These are phyloP conservation scores for Carex arenaria DNA, from an alignment of 202 grass and related monocot species.

Conservation along the genomic window DNA sequence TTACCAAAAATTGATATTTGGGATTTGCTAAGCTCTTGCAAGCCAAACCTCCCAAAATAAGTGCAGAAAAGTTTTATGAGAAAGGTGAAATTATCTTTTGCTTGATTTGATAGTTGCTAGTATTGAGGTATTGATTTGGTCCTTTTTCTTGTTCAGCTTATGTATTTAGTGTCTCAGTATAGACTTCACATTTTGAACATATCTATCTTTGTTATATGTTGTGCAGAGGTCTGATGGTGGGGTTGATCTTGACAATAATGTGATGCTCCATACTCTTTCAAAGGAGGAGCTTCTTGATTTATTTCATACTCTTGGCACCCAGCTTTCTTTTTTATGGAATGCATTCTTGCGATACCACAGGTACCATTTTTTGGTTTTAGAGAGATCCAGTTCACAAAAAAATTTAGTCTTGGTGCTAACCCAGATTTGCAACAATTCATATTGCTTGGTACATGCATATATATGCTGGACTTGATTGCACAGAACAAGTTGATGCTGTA, in stretches of 20 bases:
- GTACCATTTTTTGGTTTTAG: constrained; percentile 29
- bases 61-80: not conserved
- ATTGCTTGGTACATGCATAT: not conserved
- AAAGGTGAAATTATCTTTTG: not conserved
- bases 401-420: not conserved
- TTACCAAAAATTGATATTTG: not conserved
- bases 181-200: constrained; percentile 23
- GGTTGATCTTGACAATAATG: constrained; percentile 48
- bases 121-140: not conserved
- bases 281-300: constrained; percentile 68
- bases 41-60: not conserved
- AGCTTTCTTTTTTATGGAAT: constrained; percentile 88
- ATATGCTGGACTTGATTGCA: not conserved
- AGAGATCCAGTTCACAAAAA: constrained; percentile 6
- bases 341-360: constrained; percentile 87
- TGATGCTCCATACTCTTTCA: constrained; percentile 58
- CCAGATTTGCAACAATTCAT: constrained; percentile 7
- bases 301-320: constrained; percentile 61
- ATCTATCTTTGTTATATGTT: constrained; percentile 24
- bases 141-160: not conserved
- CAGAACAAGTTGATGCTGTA: not conserved
- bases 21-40: not conserved
- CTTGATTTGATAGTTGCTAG: not conserved
- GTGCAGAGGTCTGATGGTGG: constrained; percentile 59
- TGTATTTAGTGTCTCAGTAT: not conserved